Evolutionary conservation across 768 basidiomycete species (phyloP).

Genomic region (Tulasnella sp.): DNA sequence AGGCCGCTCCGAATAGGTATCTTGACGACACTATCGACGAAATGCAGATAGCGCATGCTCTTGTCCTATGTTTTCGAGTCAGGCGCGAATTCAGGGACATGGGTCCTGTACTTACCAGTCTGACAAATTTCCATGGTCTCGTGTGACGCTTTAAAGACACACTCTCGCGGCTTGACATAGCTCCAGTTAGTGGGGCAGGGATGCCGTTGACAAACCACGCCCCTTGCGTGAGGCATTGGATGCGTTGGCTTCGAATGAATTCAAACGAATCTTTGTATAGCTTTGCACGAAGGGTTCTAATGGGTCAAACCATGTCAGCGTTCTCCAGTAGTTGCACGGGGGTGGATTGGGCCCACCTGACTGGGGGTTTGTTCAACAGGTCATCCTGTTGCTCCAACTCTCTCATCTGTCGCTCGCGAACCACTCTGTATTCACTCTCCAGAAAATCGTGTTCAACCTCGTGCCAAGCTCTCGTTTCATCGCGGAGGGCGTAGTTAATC

Average conservation of each 20-base stretch:
- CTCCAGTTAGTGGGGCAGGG: constrained; percentile 52
- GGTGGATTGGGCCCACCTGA: constrained; percentile 59
- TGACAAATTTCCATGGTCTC: constrained; percentile 83
- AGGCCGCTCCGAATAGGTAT: constrained; percentile 77
- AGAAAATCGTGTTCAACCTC: constrained; percentile 80
- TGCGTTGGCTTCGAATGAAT: constrained; percentile 85
- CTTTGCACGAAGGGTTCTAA: constrained; percentile 79
- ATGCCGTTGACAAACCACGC: constrained; percentile 90
- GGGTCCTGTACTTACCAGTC: constrained; percentile 60
- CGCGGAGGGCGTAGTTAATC: constrained; percentile 72
- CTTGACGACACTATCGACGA: constrained; percentile 78
- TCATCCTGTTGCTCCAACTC: constrained; percentile 90
- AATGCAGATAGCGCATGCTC: constrained; percentile 79
- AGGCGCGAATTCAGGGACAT: neutral
- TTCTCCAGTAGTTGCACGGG: neutral
- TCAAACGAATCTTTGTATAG: constrained; percentile 89
- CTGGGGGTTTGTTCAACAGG: constrained; percentile 78
- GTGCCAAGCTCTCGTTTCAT: constrained; percentile 78
- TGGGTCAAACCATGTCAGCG: constrained; percentile 18
- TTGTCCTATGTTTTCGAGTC: constrained; percentile 60
- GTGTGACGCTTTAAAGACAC: constrained; percentile 55
- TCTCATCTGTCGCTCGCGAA: constrained; percentile 86
- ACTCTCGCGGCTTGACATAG: constrained; percentile 44
- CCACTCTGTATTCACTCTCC: constrained; percentile 81
- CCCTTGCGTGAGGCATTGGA: constrained; percentile 84